Percentiles rank a stretch among this genome's conserved stretches.
These are phyloP conservation scores for Agaricales sp. DNA, from an alignment of 1,284 basidiomycete genomes.

Conservation along the genomic window DNA sequence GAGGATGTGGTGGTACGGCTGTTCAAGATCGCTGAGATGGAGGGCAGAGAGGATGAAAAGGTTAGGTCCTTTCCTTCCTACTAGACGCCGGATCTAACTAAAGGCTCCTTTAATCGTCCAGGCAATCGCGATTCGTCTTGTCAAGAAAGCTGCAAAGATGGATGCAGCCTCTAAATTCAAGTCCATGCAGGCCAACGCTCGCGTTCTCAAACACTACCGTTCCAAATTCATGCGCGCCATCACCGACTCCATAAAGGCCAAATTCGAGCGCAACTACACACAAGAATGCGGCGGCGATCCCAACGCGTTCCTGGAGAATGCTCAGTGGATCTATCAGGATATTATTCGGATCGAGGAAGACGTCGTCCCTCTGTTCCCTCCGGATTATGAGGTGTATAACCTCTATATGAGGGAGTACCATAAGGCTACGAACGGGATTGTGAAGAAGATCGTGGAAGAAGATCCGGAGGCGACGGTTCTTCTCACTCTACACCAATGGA, in stretches of 20 bases:
- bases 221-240: slow-evolving; percentile 84
- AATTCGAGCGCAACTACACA: slow-evolving; percentile 61
- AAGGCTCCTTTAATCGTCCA: slow-evolving; percentile 19
- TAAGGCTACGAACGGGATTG: slow-evolving; percentile 71
- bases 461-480: slow-evolving; percentile 84
- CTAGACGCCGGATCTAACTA: neutral
- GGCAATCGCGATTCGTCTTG: slow-evolving; percentile 87
- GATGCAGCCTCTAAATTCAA: slow-evolving; percentile 87
- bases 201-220: slow-evolving; percentile 93
- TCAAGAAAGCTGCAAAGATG: slow-evolving; percentile 86
- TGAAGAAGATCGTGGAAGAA: slow-evolving; percentile 64
- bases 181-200: slow-evolving; percentile 87
- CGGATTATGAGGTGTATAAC: slow-evolving; percentile 81
- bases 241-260: slow-evolving; percentile 63
- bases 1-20: slow-evolving; percentile 83
- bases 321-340: slow-evolving; percentile 94
- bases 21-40: slow-evolving; percentile 90
- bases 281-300: slow-evolving; percentile 54
- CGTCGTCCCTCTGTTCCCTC: slow-evolving; percentile 87
- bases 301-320: slow-evolving; percentile 65
- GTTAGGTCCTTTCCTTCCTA: slow-evolving; percentile 30
- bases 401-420: slow-evolving; percentile 89
- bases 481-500: slow-evolving; percentile 83
- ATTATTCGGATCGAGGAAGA: slow-evolving; percentile 84
- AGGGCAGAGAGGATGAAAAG: slow-evolving; percentile 92